Evolutionary conservation across 176 grass and related monocot genomes (phyloP).

Genomic region (Juncus inflexus): DNA sequence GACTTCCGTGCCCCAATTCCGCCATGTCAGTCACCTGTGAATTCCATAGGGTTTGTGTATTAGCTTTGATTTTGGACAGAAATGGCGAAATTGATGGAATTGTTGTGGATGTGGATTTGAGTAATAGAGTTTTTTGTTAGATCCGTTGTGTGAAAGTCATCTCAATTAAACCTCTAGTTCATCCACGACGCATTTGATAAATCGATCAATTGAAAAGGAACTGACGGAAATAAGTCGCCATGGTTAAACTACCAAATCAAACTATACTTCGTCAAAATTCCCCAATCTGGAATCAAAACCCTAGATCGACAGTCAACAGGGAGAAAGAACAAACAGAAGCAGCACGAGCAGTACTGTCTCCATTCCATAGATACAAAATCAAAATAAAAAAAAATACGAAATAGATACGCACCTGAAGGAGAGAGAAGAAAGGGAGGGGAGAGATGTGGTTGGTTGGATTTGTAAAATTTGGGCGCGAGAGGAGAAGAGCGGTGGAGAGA

Average conservation of each 20-base stretch:
- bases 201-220: too few species aligned
- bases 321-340: not conserved
- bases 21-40: slow-evolving; percentile 28
- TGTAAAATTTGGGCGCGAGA: slow-evolving; percentile 36
- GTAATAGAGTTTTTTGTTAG: too few species aligned
- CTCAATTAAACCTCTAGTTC: too few species aligned
- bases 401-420: slow-evolving; percentile 12
- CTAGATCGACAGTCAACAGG: slow-evolving; percentile 15
- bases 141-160: too few species aligned
- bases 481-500: slow-evolving; percentile 33
- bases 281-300: slow-evolving; percentile 9
- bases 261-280: not conserved
- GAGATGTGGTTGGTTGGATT: slow-evolving; percentile 30
- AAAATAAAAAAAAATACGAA: not conserved
- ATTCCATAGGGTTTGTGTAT: not conserved
- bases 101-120: too few species aligned
- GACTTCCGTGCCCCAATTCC: slow-evolving; percentile 38
- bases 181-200: too few species aligned
- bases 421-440: not conserved
- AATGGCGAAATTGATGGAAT: too few species aligned
- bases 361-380: too few species aligned
- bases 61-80: not conserved
- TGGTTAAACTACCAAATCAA: too few species aligned
- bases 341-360: too few species aligned
- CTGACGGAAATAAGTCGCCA: too few species aligned